These are phyloP conservation scores for Cymbidium sinense DNA, from an alignment of 106 monocot species.

Conservation along the genomic window DNA sequence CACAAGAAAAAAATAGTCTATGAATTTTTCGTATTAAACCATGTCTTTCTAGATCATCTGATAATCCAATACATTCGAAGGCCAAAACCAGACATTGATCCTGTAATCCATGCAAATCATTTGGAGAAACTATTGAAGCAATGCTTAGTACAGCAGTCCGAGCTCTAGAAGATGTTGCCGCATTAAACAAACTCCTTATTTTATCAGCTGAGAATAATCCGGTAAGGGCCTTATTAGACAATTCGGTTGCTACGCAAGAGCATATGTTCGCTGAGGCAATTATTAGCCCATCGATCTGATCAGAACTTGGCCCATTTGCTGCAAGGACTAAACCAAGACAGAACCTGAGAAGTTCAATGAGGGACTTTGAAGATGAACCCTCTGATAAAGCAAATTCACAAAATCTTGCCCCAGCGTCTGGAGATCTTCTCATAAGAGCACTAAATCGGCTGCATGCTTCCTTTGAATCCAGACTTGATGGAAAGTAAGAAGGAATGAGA, in stretches of 20 bases:
- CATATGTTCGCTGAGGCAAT: constrained; percentile 66
- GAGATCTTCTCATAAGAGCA: constrained; percentile 75
- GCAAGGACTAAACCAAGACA: constrained; percentile 39
- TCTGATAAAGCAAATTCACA: constrained; percentile 83
- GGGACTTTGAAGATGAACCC: constrained; percentile 65
- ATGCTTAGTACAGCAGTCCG: constrained; percentile 54
- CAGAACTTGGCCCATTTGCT: constrained; percentile 33
- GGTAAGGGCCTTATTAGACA: constrained; percentile 29
- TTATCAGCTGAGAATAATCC: constrained; percentile 51
- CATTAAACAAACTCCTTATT: constrained; percentile 49
- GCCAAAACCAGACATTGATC: constrained; percentile 45
- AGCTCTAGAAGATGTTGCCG: constrained; percentile 39
- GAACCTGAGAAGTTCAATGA: constrained; percentile 60
- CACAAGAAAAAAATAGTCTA: constrained; percentile 53
- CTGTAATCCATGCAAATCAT: constrained; percentile 36
- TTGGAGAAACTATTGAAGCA: constrained; percentile 44
- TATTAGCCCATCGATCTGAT: constrained; percentile 62
- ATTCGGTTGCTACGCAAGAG: constrained; percentile 37
- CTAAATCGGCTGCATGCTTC: constrained; percentile 75
- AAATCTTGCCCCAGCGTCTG: constrained; percentile 82
- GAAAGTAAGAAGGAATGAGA: constrained; percentile 88
- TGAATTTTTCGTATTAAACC: constrained; percentile 40
- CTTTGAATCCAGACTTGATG: constrained; percentile 46
- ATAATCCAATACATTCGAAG: constrained; percentile 29
- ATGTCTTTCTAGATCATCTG: constrained; percentile 53